phyloP scores from a whole-genome alignment of 2,329 filamentous ascomycete genomes.

The Ilyonectria mors-panacis region DNA sequence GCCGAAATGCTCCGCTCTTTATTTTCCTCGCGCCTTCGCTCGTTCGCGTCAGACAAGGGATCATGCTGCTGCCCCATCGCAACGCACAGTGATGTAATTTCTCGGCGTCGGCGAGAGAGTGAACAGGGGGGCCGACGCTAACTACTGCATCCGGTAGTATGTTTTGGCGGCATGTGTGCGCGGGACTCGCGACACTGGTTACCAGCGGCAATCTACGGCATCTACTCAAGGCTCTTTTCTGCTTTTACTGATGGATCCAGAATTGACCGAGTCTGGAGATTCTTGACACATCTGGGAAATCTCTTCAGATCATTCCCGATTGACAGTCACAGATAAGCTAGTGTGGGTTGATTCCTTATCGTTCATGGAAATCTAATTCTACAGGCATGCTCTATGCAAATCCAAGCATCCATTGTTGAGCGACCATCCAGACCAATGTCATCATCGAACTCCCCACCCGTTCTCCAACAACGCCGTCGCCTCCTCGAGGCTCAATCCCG shows the following conservation, averaged over 20 bases:
- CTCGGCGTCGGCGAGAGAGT: constrained; percentile 34
- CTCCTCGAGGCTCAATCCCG: constrained; percentile 85
- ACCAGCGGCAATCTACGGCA: constrained; percentile 1
- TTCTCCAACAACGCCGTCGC: constrained; percentile 79
- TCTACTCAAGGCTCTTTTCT: constrained; percentile 1
- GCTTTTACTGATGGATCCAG: constrained; percentile 5
- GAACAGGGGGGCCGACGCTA: background rate
- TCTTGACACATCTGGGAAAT: constrained; percentile 4
- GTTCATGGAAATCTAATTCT: constrained; percentile 9
- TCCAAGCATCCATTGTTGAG: constrained; percentile 1
- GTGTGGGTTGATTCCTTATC: constrained; percentile 2
- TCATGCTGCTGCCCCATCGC: background rate
- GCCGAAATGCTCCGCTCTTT: constrained; percentile 21
- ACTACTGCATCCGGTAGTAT: background rate
- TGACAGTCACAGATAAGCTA: background rate
- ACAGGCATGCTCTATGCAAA: constrained; percentile 6
- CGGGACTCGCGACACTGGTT: background rate
- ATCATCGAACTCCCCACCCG: constrained; percentile 78
- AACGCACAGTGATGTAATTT: constrained; percentile 46
- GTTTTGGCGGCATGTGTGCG: background rate
- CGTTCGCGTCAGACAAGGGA: constrained; percentile 1
- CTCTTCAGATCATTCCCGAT: constrained; percentile 22
- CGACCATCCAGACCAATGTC: constrained; percentile 1
- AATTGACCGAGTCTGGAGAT: background rate
- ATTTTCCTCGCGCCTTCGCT: background rate